Evolutionary conservation across 257 asterid species (phyloP), one percentile per base, ranked within the genome.

Genomic region (Nicotiana obtusifolia): DNA sequence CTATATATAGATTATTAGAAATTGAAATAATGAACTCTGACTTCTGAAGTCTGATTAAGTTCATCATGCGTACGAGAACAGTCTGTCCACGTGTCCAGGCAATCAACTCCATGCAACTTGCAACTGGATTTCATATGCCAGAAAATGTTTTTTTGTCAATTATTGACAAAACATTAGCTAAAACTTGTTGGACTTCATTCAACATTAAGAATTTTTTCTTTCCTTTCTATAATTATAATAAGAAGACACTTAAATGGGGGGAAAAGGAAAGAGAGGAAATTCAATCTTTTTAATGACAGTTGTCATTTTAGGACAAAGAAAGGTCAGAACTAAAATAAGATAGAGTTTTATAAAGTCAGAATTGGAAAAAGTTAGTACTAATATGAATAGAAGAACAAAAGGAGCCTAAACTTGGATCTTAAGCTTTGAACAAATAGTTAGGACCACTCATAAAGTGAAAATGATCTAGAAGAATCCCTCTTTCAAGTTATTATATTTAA

Each of bases 71-170:
- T 56, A 30, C 62, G 64, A 61, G 76, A 75, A 84, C 91, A 71
- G 86, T 84, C 92, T 90, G 90, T 83, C 86, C 97, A 90, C 91
- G 85, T 90, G 94, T 88, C 87, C 77, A 81, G 49, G 80, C 69
- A 75, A 78, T 82, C 85, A 69, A 62, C 49, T 62, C 33, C 83
- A 77, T 83, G 84, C 89, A 84, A 78, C 85, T 83, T 78, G 85
- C 49, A 69, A 28, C 33, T n/a, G 22, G 57, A 31, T 20, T 77
- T 20, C 17, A 57, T 67, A 26, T n/a, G 79, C 59, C 59, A 71
- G 10, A 44, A 61, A 62, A 52, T 61, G 24, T 61, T 61, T 61
- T 15, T 41, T 16, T 24, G 16, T 22, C 10, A 78, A 60, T 37
- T 60, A 33, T 60, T 33, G 59, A 65, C 73, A 57, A 33, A 57